Percentiles rank a stretch among this genome's conserved stretches.
These are phyloP conservation scores for Austroboletus niveus DNA, from an alignment of 1,284 basidiomycete genomes.

Conservation along the genomic window DNA sequence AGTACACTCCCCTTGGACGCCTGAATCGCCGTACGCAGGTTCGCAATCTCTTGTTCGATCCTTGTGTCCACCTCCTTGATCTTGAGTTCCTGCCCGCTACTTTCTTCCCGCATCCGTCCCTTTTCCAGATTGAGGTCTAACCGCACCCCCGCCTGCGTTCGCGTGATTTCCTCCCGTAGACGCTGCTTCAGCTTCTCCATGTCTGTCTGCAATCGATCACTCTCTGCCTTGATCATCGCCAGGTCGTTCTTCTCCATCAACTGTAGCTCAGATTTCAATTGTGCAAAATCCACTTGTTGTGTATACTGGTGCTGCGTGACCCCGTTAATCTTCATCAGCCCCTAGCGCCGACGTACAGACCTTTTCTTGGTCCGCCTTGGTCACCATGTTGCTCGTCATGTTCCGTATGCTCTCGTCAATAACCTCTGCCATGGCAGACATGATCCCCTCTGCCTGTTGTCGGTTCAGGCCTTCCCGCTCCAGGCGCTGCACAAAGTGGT, in stretches of 20 bases:
- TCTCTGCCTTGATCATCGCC: constrained; percentile 93
- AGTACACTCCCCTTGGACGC: constrained; percentile 71
- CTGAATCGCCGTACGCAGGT: constrained; percentile 86
- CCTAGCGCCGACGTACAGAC: constrained; percentile 39
- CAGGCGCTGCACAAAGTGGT: constrained; percentile 87
- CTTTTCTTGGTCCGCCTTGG: constrained; percentile 93
- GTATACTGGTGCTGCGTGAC: constrained; percentile 80
- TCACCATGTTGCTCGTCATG: constrained; percentile 93
- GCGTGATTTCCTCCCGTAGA: constrained; percentile 86
- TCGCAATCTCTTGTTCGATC: constrained; percentile 96
- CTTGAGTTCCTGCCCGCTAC: constrained; percentile 90
- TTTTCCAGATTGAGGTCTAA: constrained; percentile 97
- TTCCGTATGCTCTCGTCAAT: constrained; percentile 93
- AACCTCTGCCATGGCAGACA: constrained; percentile 92
- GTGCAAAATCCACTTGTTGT: constrained; percentile 96
- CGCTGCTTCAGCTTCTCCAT: constrained; percentile 97
- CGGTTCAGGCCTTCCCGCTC: constrained; percentile 86
- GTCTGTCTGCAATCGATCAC: constrained; percentile 87
- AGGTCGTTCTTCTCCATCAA: constrained; percentile 98
- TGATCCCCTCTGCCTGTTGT: constrained; percentile 90
- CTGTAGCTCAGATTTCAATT: constrained; percentile 95
- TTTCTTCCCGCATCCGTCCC: constrained; percentile 93
- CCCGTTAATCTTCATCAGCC: constrained; percentile 10
- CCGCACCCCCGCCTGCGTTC: constrained; percentile 92
- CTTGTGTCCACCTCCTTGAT: constrained; percentile 98